Conservation (phyloP, 176 grass and related monocot species). For the Aegilops longissima region DNA sequence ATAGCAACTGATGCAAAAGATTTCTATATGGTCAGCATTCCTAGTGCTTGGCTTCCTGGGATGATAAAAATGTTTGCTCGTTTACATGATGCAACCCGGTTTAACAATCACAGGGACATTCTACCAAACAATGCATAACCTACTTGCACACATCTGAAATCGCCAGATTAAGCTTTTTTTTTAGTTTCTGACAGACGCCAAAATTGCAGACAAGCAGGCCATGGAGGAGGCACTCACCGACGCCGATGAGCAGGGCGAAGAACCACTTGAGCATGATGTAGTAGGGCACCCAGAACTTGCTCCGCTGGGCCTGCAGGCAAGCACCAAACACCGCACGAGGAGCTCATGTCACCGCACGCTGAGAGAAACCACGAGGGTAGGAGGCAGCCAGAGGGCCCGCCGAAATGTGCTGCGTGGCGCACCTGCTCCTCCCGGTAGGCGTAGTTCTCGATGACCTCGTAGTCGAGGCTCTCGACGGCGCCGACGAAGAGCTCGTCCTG, state of each 20-base stretch:
- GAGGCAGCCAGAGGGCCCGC: neutral
- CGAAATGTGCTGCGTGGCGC: neutral
- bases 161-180: neutral
- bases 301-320: conserved; percentile 67
- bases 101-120: neutral
- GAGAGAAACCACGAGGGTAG: no score
- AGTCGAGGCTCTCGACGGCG: conserved; percentile 89
- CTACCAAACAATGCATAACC: neutral
- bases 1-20: neutral
- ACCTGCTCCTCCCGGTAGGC: conserved; percentile 99
- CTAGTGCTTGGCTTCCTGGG: neutral
- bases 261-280: conserved; percentile 92
- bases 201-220: neutral
- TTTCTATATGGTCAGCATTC: neutral
- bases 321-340: neutral
- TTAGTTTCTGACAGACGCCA: neutral
- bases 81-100: no score
- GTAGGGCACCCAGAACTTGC: conserved; percentile 93
- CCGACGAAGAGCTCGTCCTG: conserved; percentile 38
- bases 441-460: conserved; percentile 98
- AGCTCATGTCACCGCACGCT: neutral
- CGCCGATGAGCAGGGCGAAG: conserved; percentile 80
- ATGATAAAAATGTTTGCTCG: neutral
- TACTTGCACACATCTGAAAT: neutral
- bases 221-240: conserved; percentile 48